Evolutionary conservation across 306 rosid species (phyloP), one percentile per base, ranked within the genome.

Genomic region (Biancaea sappan): DNA sequence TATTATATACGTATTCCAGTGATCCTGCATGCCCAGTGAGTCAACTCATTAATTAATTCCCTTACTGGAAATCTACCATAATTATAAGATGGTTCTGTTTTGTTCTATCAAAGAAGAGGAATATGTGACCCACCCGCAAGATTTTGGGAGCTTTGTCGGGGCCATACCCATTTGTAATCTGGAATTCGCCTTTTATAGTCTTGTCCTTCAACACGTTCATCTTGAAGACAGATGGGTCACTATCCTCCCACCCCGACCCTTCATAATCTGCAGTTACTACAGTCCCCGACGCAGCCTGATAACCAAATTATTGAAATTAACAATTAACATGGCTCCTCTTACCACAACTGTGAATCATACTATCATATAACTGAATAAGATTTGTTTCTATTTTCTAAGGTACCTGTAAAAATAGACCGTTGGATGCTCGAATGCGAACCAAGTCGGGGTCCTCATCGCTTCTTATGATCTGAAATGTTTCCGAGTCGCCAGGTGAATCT

Each of bases 121-220:
- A 69, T n/a, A 16, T 44, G 48, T 66, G 67, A 84, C 94, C 90
- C 15, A 84, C 94, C 90, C 15, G 60, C 88, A 90, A 77, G 69
- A 83, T 75, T 77, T 88, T 56, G 56, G 86, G 29, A 46, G 91
- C 94, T 86, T 44, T 84, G 0, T 82, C 82, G 5, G 89, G 86
- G 14, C 88, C 91, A 79, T 88, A 90, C 40, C 96, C 96, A 72
- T 90, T 90, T 73, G 96, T 84, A 38, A 90, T 69, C 75, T 90
- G 96, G 86, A 80, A 88, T 78, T 90, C 92, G 2, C 96, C 96
- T 73, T 29, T 72, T 65, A 86, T 2, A 6, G 41, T 65, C 24
- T 31, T 71, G 43, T 46, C 58, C 1, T 43, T 71, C 43, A 78
- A 78, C 15, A 86, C 80, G 19, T 66, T 84, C 87, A 90, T 81